Conservation (phyloP, 2,329 filamentous ascomycete species). For the Fusarium mundagurra region DNA sequence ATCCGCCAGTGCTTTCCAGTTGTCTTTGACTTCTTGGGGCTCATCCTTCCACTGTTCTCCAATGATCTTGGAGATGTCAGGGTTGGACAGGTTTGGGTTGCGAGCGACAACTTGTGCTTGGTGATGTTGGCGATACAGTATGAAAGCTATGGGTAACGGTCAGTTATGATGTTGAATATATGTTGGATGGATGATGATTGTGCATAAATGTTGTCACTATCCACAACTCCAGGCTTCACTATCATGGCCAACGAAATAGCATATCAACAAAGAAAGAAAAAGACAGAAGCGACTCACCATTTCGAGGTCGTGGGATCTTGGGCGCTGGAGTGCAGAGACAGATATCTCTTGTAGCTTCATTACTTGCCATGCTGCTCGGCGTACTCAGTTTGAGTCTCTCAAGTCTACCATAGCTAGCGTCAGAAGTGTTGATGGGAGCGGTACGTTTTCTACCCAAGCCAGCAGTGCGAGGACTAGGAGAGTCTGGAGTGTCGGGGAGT, state of each 20-base stretch:
- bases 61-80: constrained; percentile 97
- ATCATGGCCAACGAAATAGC: background rate
- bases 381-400: constrained; percentile 45
- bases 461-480: constrained; percentile 40
- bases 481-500: constrained; percentile 37
- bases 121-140: constrained; percentile 93
- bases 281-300: constrained; percentile 58
- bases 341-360: constrained; percentile 54
- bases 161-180: constrained; percentile 25
- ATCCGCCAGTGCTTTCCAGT: constrained; percentile 91
- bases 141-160: constrained; percentile 77
- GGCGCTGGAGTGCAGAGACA: constrained; percentile 67
- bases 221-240: background rate
- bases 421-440: constrained; percentile 56
- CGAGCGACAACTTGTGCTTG: constrained; percentile 83
- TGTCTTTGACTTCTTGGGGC: constrained; percentile 76
- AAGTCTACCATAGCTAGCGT: constrained; percentile 52
- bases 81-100: constrained; percentile 91
- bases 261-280: constrained; percentile 27
- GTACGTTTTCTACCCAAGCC: constrained; percentile 54
- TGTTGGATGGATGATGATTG: background rate
- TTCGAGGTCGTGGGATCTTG: constrained; percentile 67
- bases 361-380: constrained; percentile 43
- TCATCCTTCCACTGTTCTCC: constrained; percentile 90
- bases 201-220: background rate